Evolutionary conservation across 306 rosid genomes (phyloP), one percentile per base, ranked within the genome.

Genomic region (Adenanthera pavonina): DNA sequence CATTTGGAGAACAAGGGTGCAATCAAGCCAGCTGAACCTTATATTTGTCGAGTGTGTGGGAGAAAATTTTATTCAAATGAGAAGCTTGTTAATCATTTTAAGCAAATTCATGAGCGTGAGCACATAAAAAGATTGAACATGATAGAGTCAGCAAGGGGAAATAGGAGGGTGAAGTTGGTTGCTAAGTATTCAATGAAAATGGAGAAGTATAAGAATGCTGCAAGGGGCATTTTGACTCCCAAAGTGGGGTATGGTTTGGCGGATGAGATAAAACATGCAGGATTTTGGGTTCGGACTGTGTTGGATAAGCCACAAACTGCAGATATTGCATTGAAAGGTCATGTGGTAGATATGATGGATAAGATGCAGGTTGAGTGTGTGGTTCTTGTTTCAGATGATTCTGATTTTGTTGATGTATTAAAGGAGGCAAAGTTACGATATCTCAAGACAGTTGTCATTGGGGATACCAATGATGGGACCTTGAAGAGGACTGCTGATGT

Each of bases 331-430:
- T 73, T 92, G 86, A 74, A 72, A 76, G 67, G 84, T 47, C 90
- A 90, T 77, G 83, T 95, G 81, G 90, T 88, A 74, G 95, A 89
- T 79, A 76, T 92, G 85, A 92, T 92, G 97, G 95, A 91, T 70
- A 80, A 67, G 79, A 84, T 81, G 80, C 75, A 84, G 81, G 78
- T 88, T 33, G 95, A 89, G 71, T 95, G 97, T 57, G 74, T 95
- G 90, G 88, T 95, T 68, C 89, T 95, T 78, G 97, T 95, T 36
- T 95, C 95, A 4, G 95, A 95, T 77, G 97, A 95, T 83, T 83
- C 85, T 25, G 92, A 87, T 77, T 92, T 94, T 74, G 85, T 76
- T 52, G 78, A 77, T 69, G 90, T 94, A 19, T 80, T 95, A 77
- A 86, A 83, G 81, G 97, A 95, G 82, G 97, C 98, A 2, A 95